Evolutionary conservation across 2,329 filamentous ascomycete genomes (phyloP).

Genomic region (Biscogniauxia mediterranea): DNA sequence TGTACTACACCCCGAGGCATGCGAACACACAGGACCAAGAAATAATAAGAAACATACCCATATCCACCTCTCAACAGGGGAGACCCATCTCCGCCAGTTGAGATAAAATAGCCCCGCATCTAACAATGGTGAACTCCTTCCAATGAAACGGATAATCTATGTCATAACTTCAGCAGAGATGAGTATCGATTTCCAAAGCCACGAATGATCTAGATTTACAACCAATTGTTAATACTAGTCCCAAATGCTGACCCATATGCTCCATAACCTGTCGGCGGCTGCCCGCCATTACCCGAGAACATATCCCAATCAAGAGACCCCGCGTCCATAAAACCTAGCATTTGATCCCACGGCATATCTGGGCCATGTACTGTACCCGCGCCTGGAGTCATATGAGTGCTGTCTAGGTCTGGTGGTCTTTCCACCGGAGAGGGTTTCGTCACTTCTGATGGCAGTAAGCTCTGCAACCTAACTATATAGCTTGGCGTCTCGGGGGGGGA

Average conservation of each 20-base stretch:
- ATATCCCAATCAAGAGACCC: conserved; percentile 32
- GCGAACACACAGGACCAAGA: too few relatives aligned
- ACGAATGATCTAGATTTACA: conserved; percentile 11
- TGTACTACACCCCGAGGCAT: too few relatives aligned
- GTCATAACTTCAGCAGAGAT: not conserved
- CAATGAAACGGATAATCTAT: not conserved
- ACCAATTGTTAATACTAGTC: conserved; percentile 18
- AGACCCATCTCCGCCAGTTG: too few relatives aligned
- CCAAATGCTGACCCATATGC: conserved; percentile 18
- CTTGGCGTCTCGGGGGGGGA: conserved; percentile 40
- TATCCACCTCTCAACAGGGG: too few relatives aligned
- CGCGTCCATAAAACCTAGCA: conserved; percentile 31
- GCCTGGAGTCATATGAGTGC: conserved; percentile 1
- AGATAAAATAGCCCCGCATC: not conserved
- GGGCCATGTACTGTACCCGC: conserved; percentile 8
- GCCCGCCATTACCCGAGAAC: conserved; percentile 22
- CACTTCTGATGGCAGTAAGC: conserved; percentile 41
- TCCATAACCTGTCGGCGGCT: conserved; percentile 15
- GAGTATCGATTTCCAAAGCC: conserved; percentile 10
- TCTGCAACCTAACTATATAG: conserved; percentile 46
- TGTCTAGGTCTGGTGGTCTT: conserved; percentile 14
- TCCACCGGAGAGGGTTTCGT: conserved; percentile 28
- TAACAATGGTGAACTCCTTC: not conserved
- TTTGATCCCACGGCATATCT: conserved; percentile 33
- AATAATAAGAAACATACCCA: too few relatives aligned